Percentiles rank a stretch among this genome's conserved stretches.
Conservation (phyloP, 1,139 yeast species). For the Kurtzmaniella quercitrusa region DNA sequence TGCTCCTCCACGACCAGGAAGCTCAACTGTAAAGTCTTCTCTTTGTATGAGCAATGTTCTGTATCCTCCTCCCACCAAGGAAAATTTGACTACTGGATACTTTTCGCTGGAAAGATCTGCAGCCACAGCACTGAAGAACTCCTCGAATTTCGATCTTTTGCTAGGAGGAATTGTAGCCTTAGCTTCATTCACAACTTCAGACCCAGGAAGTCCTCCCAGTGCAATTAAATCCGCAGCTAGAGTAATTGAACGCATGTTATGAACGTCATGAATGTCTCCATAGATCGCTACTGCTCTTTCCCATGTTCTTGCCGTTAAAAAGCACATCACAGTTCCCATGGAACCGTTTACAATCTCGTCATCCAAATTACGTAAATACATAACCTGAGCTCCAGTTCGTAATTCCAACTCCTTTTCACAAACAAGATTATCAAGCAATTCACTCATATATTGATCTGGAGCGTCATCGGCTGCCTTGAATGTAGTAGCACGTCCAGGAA, state of each 20-base stretch:
- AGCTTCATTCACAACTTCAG: conserved; percentile 44
- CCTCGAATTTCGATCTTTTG: conserved; percentile 22
- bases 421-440: conserved; percentile 40
- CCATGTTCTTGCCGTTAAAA: conserved; percentile 40
- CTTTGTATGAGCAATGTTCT: conserved; percentile 49
- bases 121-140: conserved; percentile 30
- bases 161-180: conserved; percentile 23
- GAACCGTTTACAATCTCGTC: conserved; percentile 53
- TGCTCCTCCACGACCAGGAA: conserved; percentile 35
- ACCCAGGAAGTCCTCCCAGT: conserved; percentile 19
- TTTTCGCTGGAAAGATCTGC: conserved; percentile 23
- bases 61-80: conserved; percentile 29
- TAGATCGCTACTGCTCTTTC: conserved; percentile 23
- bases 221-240: conserved; percentile 18
- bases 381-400: conserved; percentile 60
- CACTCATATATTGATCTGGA: conserved; percentile 18
- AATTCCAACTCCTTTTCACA: conserved; percentile 42
- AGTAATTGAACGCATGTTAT: conserved; percentile 23
- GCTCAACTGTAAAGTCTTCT: conserved; percentile 63
- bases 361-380: conserved; percentile 46
- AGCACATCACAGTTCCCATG: conserved; percentile 58
- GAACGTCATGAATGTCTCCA: conserved; percentile 16
- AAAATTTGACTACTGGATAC: conserved; percentile 58
- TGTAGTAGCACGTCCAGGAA: conserved; percentile 36
- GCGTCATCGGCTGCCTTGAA: conserved; percentile 50